Evolutionary conservation across 768 basidiomycete species (phyloP), one percentile per base, ranked within the genome.

Genomic region (Crucibulum laeve): DNA sequence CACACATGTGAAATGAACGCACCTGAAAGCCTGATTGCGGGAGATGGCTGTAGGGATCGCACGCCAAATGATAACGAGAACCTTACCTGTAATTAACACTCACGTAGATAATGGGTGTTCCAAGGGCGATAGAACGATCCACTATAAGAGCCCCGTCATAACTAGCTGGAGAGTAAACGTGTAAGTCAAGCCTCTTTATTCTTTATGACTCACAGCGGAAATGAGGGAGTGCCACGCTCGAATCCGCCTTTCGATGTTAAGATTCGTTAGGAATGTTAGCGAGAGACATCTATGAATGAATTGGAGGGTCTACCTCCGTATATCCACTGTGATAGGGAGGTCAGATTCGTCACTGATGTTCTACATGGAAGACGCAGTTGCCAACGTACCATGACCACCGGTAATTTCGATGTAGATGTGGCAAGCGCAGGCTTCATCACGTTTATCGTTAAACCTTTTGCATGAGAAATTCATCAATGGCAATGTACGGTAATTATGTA

Each of bases 51-150:
- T 32, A 34, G n/a, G 19, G 7, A 22, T 4, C 22, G 11, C 11
- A 5, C n/a, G 25, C 15, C 17, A 25, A 62, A 11, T 56, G 40
- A 64, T 46, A 1, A 67, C 67, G 13, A 40, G 11, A 17, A 23
- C 11, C 11, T 8, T 40, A 44, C 39, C 70, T 58, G 37, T 76
- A 76, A 50, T 76, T 76, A 57, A 74, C 65, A 45, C 67, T 70
- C 7, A 75, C 71, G 43, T 65, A 74, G 23, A 76, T 57, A 5
- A 71, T 57, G 1, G 73, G 73, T 42, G 63, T 54, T 2, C 57
- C 60, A 1, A 74, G 46, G 2, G 57, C 55, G 18, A 73, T 58
- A 0, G 73, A 76, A 15, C 69, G 59, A 23, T 58, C 47, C 8
- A 75, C 69, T 19, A 73, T 65, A 7, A 44, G 45, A 2, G 50